Evolutionary conservation across 805 yeast genomes (phyloP).

Genomic region (Hanseniaspora guilliermondii): DNA sequence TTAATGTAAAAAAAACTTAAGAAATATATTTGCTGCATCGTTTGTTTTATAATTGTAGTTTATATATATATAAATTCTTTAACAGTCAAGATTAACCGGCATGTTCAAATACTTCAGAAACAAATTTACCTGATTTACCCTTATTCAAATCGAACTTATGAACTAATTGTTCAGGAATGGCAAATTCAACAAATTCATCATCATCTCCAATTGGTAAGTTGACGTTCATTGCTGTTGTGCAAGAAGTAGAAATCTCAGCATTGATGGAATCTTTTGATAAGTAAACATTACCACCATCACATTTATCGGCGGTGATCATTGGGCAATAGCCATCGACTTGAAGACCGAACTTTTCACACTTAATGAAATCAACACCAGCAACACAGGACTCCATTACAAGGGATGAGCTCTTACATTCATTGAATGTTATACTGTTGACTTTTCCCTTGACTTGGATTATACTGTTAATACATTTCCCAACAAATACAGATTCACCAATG

Average conservation of each 20-base stretch:
- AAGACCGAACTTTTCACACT: constrained; percentile 65
- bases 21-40: neutral
- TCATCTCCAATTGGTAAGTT: constrained; percentile 63
- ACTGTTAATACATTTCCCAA: constrained; percentile 63
- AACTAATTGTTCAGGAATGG: constrained; percentile 85
- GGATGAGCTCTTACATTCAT: constrained; percentile 59
- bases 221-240: constrained; percentile 73
- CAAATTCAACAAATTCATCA: constrained; percentile 64
- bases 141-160: constrained; percentile 37
- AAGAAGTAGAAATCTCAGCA: constrained; percentile 70
- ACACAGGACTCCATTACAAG: constrained; percentile 74
- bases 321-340: constrained; percentile 79
- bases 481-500: constrained; percentile 77
- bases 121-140: constrained; percentile 42
- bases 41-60: neutral
- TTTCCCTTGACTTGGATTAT: constrained; percentile 82
- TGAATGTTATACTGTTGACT: constrained; percentile 74
- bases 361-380: constrained; percentile 78
- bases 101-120: constrained; percentile 68
- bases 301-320: constrained; percentile 73
- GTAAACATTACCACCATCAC: constrained; percentile 75
- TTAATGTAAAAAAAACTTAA: constrained; percentile 4
- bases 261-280: constrained; percentile 58
- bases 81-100: constrained; percentile 38
- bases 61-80: neutral